A percentile compares a stretch with the other conserved stretches of the same genome.
phyloP scores from a whole-genome alignment of 2,329 filamentous ascomycete species.

The Diaporthe sp. region DNA sequence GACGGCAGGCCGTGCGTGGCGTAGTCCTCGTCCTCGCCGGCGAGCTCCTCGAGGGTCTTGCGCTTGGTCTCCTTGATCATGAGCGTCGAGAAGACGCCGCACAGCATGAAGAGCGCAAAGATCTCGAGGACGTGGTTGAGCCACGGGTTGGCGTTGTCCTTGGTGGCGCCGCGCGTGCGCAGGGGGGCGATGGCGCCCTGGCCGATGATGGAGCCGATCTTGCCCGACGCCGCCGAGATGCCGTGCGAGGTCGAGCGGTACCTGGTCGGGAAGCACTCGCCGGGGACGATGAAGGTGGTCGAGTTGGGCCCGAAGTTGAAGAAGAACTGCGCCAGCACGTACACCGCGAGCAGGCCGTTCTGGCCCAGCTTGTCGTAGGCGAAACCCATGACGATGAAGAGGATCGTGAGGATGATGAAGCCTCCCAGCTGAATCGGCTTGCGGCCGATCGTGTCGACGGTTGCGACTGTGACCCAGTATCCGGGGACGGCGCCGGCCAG shows the following conservation, averaged over 20 bases:
- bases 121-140: conserved; percentile 83
- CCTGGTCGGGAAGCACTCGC: conserved; percentile 66
- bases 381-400: conserved; percentile 73
- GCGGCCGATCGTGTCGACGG: conserved; percentile 77
- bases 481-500: conserved; percentile 83
- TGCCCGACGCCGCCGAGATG: conserved; percentile 61
- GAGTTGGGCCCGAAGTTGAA: conserved; percentile 70
- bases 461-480: conserved; percentile 82
- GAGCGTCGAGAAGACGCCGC: conserved; percentile 74
- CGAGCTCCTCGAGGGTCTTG: conserved; percentile 76
- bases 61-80: conserved; percentile 80
- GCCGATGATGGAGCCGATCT: conserved; percentile 67
- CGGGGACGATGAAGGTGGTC: conserved; percentile 67
- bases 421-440: conserved; percentile 80
- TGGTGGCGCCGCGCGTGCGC: conserved; percentile 56
- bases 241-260: conserved; percentile 68
- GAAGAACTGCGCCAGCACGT: conserved; percentile 68
- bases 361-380: conserved; percentile 64
- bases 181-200: conserved; percentile 68
- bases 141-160: conserved; percentile 65
- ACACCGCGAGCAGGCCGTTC: conserved; percentile 65
- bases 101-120: conserved; percentile 80
- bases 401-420: conserved; percentile 68
- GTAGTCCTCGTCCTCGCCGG: conserved; percentile 40
- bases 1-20: background rate